phyloP scores from a whole-genome alignment of 345 rosid genomes.

The Gossypium arboreum region DNA sequence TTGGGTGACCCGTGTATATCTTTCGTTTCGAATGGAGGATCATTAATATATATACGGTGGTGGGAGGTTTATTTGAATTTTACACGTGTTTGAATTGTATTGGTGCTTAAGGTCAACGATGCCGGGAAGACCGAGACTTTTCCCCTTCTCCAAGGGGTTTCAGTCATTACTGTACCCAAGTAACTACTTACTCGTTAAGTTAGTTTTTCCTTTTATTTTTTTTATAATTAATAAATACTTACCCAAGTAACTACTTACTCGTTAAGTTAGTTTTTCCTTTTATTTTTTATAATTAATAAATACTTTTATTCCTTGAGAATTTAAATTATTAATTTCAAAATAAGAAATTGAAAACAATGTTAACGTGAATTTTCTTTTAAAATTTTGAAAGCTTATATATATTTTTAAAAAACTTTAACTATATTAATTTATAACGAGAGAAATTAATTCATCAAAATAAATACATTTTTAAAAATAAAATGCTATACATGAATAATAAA shows the following conservation, averaged over 20 bases:
- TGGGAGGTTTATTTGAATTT: neutral
- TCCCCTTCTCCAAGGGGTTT: neutral
- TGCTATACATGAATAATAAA: no score
- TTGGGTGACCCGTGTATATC: neutral
- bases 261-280: neutral
- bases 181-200: neutral
- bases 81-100: neutral
- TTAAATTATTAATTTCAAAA: no score
- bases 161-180: neutral
- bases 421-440: no score
- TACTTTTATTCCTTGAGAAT: no score
- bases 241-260: neutral
- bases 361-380: no score
- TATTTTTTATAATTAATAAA: neutral
- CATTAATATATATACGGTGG: neutral
- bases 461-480: no score
- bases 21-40: neutral
- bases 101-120: neutral
- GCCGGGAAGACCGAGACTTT: neutral
- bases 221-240: neutral
- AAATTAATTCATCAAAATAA: no score
- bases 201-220: neutral
- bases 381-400: no score
- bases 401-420: no score
- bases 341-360: no score